Evolutionary conservation across 208 protist genomes (phyloP), one percentile per base, ranked within the genome.

Genomic region (Trypanosoma caninum): DNA sequence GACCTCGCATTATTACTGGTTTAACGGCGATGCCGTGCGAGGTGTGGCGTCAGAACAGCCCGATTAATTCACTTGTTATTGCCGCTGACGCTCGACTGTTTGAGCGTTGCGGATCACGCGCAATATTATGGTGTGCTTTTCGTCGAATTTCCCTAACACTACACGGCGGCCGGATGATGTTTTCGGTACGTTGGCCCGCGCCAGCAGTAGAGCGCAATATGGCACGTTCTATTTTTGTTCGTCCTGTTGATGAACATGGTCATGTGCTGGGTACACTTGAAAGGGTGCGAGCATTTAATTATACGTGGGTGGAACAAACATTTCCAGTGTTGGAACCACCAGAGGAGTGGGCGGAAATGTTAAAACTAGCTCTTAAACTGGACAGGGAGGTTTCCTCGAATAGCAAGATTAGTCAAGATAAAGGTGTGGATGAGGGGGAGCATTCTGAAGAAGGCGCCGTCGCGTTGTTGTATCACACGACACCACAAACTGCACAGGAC

Each of bases 111-210:
- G 53, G 28, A 18, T 65, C 72, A 20, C 48, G 69, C 22, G 79
- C 76, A 13, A 62, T 57, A 1, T 59, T 94, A 8, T 91, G 82
- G 88, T 94, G 88, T 65, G 80, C 77, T 33, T 59, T 87, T 34
- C 84, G 74, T 10, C 81, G 74, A 13, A 72, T 88, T 27, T 78
- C 76, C 5, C 70, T 94, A 8, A 94, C 84, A 16, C 58, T 94
- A 3, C 79, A 90, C 52, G 55, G 51, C n/a, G 60, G 74, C 33
- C 68, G 82, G 7, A 56, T 56, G 6, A 83, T 78, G 10, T 94
- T 94, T 73, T 80, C 76, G 2, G 88, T 94, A 30, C 80, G 82
- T 2, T 94, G 88, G 88, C 88, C 88, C 14, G 84, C 80, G 1
- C 76, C 68, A 1, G 76, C 87, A 30, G 71, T 72, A 2, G 67